phyloP scores from a whole-genome alignment of 2,329 filamentous ascomycete species.

The Microsporum ferrugineum region DNA sequence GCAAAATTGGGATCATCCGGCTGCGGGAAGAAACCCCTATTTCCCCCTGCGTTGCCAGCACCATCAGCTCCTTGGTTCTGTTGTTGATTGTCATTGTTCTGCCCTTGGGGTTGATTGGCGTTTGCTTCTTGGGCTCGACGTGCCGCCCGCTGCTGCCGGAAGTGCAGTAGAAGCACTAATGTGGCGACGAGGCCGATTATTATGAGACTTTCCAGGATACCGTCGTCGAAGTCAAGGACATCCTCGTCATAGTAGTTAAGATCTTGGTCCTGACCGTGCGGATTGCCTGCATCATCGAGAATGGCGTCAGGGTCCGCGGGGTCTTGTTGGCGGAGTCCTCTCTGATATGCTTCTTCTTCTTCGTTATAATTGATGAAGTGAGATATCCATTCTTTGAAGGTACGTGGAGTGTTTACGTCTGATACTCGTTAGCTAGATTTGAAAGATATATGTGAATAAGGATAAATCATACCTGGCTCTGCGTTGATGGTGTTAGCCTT shows the following conservation, averaged over 20 bases:
- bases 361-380: constrained; percentile 68
- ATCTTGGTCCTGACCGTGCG: constrained; percentile 29
- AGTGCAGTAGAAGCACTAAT: constrained; percentile 69
- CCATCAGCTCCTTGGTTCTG: constrained; percentile 7
- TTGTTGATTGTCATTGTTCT: background rate
- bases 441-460: background rate
- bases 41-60: constrained; percentile 16
- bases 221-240: constrained; percentile 57
- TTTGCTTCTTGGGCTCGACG: constrained; percentile 20
- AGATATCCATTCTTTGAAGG: constrained; percentile 72
- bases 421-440: background rate
- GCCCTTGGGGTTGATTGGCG: background rate
- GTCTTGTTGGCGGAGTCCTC: constrained; percentile 39
- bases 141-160: constrained; percentile 60
- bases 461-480: constrained; percentile 56
- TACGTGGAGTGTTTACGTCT: constrained; percentile 45
- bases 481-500: constrained; percentile 84
- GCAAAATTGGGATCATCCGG: constrained; percentile 56
- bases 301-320: constrained; percentile 42
- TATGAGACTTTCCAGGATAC: constrained; percentile 70
- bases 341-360: constrained; percentile 53
- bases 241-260: constrained; percentile 50
- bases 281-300: constrained; percentile 18
- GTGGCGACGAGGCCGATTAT: constrained; percentile 67
- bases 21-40: constrained; percentile 52